Evolutionary conservation across 202 grass and related monocot genomes (phyloP).

Genomic region (Eragrostis tef): DNA sequence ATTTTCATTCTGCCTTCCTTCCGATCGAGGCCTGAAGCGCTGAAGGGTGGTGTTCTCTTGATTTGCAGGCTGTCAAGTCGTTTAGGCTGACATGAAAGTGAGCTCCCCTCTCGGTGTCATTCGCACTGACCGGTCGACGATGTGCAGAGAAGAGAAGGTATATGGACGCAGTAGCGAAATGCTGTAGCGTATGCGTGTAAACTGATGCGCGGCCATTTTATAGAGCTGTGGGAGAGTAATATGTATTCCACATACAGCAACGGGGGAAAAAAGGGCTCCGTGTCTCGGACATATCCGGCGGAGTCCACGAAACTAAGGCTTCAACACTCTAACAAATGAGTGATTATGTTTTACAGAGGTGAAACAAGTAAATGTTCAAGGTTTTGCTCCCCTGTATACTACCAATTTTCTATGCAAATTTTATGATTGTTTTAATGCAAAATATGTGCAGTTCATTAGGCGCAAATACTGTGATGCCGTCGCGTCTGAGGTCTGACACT

Average conservation of each 20-base stretch:
- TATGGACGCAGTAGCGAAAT: neutral
- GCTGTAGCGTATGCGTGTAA: neutral
- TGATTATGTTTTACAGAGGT: neutral
- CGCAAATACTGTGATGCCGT: too few relatives aligned
- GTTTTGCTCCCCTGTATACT: too few relatives aligned
- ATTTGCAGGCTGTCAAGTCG: conserved; percentile 65
- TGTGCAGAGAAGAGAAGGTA: neutral
- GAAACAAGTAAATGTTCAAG: neutral
- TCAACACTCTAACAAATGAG: conserved; percentile 6
- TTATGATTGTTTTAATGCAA: too few relatives aligned
- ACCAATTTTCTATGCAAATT: too few relatives aligned
- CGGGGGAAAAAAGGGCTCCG: too few relatives aligned
- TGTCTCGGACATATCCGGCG: neutral
- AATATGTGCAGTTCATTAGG: too few relatives aligned
- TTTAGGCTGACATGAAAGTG: conserved; percentile 67
- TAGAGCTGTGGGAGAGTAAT: too few relatives aligned
- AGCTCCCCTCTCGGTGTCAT: neutral
- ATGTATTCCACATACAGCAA: neutral
- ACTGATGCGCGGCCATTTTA: neutral
- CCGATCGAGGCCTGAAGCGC: neutral
- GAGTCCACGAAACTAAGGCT: too few relatives aligned
- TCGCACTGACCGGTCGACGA: neutral
- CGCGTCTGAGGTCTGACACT: too few relatives aligned
- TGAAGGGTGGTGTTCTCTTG: neutral
- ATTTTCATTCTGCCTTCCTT: neutral